A percentile compares a stretch with the other conserved stretches of the same genome.
phyloP scores from a whole-genome alignment of 306 rosid genomes.

The Cyclanthera cordifolia region DNA sequence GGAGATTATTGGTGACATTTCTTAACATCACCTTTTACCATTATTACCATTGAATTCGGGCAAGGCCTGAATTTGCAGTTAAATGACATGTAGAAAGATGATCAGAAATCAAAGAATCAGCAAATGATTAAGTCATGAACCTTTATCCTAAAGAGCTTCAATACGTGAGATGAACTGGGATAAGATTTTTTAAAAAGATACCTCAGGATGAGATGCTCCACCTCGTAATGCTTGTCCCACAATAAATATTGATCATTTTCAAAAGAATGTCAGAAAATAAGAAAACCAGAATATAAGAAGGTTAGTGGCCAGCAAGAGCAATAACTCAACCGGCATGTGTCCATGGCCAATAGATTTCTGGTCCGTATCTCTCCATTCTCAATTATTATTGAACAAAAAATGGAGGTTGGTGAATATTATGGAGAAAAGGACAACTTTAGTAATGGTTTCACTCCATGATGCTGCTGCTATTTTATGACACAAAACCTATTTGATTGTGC shows the following conservation, averaged over 20 bases:
- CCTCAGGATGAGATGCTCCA: not conserved
- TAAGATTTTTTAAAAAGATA: not conserved
- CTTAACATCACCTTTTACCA: not conserved
- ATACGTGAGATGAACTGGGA: not conserved
- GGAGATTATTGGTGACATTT: slow-evolving; percentile 67
- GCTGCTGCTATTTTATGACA: not conserved
- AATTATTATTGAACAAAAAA: too few relatives aligned
- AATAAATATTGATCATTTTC: not conserved
- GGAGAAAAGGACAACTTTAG: not conserved
- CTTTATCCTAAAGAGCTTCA: not conserved
- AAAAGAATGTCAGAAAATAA: not conserved
- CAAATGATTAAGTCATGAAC: not conserved
- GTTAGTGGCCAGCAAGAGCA: too few relatives aligned
- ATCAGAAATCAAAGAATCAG: not conserved
- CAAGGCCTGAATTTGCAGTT: too few relatives aligned
- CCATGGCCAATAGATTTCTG: too few relatives aligned
- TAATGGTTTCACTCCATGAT: not conserved
- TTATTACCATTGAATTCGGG: not conserved
- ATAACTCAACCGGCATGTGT: too few relatives aligned
- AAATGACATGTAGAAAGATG: not conserved
- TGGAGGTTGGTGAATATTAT: not conserved
- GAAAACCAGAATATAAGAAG: not conserved
- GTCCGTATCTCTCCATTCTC: too few relatives aligned
- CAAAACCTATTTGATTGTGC: not conserved
- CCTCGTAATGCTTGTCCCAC: not conserved